Evolutionary conservation across 2,329 filamentous ascomycete genomes (phyloP).

Genomic region (Alternaria gansuensis): DNA sequence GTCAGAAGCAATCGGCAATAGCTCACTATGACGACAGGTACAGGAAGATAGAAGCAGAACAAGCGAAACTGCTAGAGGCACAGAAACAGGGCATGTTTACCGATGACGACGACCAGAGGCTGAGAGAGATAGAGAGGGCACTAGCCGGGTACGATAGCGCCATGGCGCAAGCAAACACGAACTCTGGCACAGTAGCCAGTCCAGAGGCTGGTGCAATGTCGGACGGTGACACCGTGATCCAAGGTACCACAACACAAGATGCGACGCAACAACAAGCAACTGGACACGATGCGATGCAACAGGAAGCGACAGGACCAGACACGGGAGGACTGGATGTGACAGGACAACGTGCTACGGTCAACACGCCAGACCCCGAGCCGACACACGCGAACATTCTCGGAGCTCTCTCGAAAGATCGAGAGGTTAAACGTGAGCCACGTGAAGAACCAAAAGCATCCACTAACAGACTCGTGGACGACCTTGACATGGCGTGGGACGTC

Average conservation of each 20-base stretch:
- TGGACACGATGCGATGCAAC: neutral
- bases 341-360: neutral
- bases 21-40: neutral
- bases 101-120: neutral
- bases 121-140: neutral
- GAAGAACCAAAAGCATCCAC: conserved; percentile 4
- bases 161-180: conserved; percentile 1
- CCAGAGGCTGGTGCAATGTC: no score
- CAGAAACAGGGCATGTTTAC: conserved; percentile 5
- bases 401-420: neutral
- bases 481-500: conserved; percentile 16
- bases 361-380: neutral
- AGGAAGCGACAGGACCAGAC: neutral
- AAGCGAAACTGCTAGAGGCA: conserved; percentile 3
- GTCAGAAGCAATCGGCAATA: neutral
- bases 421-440: conserved; percentile 1
- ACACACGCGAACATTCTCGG: neutral
- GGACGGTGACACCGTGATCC: no score
- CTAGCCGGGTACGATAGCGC: neutral
- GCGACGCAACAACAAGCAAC: no score
- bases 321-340: no score
- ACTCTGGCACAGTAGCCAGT: neutral
- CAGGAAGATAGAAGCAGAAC: conserved; percentile 14
- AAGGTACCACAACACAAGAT: no score
- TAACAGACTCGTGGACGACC: conserved; percentile 17